Evolutionary conservation across 2,329 filamentous ascomycete species (phyloP).

Genomic region (Aspergillus ochraceus): DNA sequence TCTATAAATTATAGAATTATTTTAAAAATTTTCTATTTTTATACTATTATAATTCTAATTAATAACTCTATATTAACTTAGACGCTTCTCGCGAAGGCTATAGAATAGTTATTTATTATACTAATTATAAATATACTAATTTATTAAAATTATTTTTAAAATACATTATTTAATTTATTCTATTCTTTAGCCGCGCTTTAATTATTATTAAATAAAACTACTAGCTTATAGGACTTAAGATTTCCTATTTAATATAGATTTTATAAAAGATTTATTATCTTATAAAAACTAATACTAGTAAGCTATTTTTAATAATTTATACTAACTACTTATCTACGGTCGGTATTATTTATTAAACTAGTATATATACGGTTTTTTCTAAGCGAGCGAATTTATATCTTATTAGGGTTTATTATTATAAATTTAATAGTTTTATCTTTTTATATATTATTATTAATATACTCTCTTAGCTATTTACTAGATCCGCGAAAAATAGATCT

Average conservation of each 20-base stretch:
- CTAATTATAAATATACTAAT: not conserved
- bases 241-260: too few species aligned
- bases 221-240: too few species aligned
- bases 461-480: too few species aligned
- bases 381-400: too few species aligned
- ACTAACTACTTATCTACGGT: not conserved
- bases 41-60: not conserved
- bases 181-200: not conserved
- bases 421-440: too few species aligned
- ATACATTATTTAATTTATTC: not conserved
- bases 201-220: not conserved
- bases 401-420: too few species aligned
- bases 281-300: too few species aligned
- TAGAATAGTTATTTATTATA: not conserved
- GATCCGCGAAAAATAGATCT: not conserved
- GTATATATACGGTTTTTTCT: too few species aligned
- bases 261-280: too few species aligned
- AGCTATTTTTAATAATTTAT: too few species aligned
- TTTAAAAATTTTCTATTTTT: not conserved
- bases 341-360: too few species aligned
- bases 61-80: not conserved
- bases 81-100: not conserved
- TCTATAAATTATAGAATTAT: not conserved
- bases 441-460: not conserved
- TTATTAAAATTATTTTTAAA: not conserved